A percentile compares a stretch with the other conserved stretches of the same genome.
phyloP scores from a whole-genome alignment of 306 rosid species.

The Lathyrus oleraceus region DNA sequence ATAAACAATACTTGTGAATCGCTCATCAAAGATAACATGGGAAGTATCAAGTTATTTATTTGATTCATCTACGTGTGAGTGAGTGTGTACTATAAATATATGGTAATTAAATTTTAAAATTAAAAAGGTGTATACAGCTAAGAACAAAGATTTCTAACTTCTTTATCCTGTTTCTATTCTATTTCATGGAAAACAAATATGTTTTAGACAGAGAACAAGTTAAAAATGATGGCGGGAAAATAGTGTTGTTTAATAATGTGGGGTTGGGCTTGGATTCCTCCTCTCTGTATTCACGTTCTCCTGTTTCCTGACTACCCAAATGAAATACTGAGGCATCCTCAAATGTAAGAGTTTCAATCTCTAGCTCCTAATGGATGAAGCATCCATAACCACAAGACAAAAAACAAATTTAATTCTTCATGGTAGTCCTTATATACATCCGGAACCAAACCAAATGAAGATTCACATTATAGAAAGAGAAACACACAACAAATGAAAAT shows the following conservation, averaged over 20 bases:
- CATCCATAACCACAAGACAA: constrained; percentile 10
- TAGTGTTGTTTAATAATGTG: not conserved
- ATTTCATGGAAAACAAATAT: not conserved
- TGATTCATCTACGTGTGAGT: not conserved
- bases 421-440: not conserved
- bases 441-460: constrained; percentile 13
- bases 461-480: not conserved
- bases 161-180: not conserved
- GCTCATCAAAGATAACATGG: not conserved
- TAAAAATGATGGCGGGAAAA: not conserved
- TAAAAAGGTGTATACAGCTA: not conserved
- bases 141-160: not conserved
- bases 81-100: not conserved
- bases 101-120: not conserved
- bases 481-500: not conserved
- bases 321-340: constrained; percentile 8
- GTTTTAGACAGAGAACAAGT: not conserved
- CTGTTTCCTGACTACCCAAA: constrained; percentile 11
- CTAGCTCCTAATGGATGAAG: constrained; percentile 12
- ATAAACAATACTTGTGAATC: constrained; percentile 29
- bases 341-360: not conserved
- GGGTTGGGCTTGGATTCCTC: not conserved
- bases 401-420: not conserved
- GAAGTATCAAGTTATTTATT: not conserved
- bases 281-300: not conserved